phyloP scores from a whole-genome alignment of 108 stramenopile species.

The Cyclotella cryptica region DNA sequence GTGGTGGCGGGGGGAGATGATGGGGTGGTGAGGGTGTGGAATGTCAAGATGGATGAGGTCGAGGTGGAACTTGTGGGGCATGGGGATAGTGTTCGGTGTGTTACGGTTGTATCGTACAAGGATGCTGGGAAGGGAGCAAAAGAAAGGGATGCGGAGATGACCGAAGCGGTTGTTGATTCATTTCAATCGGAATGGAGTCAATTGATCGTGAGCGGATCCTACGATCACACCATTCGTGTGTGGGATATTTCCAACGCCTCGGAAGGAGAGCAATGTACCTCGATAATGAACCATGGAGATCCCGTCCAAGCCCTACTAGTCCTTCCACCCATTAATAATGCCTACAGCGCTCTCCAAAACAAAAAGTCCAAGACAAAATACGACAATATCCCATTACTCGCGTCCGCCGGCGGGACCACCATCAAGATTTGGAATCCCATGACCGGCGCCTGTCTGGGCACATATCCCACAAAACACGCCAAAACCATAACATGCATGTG shows the following conservation, averaged over 20 bases:
- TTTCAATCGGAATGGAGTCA: conserved; percentile 48
- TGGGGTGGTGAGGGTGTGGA: conserved; percentile 69
- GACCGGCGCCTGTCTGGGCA: conserved; percentile 63
- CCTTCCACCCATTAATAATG: conserved; percentile 46
- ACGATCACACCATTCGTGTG: conserved; percentile 87
- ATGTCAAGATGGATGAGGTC: conserved; percentile 54
- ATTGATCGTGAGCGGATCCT: conserved; percentile 77
- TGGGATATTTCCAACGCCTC: conserved; percentile 68
- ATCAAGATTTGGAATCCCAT: conserved; percentile 88
- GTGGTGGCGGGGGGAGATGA: conserved; percentile 65
- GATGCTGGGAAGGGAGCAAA: conserved; percentile 4
- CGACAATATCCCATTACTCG: conserved; percentile 63
- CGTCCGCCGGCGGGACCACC: conserved; percentile 81
- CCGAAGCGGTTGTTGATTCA: conserved; percentile 2
- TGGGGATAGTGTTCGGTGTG: conserved; percentile 65
- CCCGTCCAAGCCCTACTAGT: conserved; percentile 82
- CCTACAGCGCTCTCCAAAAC: not conserved
- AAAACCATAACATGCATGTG: conserved; percentile 87
- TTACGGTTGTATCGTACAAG: conserved; percentile 39
- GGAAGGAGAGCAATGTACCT: conserved; percentile 60
- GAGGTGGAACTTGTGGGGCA: conserved; percentile 69
- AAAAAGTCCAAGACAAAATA: conserved; percentile 21
- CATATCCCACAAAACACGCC: conserved; percentile 71
- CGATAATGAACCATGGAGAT: conserved; percentile 75
- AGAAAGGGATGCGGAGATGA: not conserved